Conservation (phyloP, 805 yeast species). For the Yarrowia sp. region DNA sequence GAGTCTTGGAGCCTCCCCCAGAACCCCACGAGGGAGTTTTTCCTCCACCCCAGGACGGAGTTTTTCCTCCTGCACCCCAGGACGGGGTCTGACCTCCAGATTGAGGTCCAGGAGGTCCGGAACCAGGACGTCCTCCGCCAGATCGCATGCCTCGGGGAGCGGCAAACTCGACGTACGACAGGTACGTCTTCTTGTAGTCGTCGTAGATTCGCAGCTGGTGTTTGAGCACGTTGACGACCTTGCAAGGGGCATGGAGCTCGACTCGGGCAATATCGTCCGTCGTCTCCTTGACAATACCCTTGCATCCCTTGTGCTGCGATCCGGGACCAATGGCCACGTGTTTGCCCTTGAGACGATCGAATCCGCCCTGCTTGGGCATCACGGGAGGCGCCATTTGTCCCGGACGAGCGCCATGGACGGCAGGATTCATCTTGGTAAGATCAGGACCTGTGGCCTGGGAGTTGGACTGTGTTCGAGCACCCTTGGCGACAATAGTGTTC, state of each 20-base stretch:
- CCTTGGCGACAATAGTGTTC: slow-evolving; percentile 84
- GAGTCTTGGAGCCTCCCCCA: slow-evolving; percentile 43
- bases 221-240: slow-evolving; percentile 84
- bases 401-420: slow-evolving; percentile 53
- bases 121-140: slow-evolving; percentile 44
- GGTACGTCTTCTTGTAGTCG: slow-evolving; percentile 57
- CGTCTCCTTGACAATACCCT: slow-evolving; percentile 92
- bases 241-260: slow-evolving; percentile 91
- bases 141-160: slow-evolving; percentile 51
- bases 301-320: slow-evolving; percentile 90
- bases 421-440: slow-evolving; percentile 87
- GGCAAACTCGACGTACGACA: slow-evolving; percentile 43
- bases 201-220: slow-evolving; percentile 76
- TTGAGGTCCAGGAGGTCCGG: slow-evolving; percentile 44
- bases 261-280: slow-evolving; percentile 91
- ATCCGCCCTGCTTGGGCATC: slow-evolving; percentile 66
- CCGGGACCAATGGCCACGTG: slow-evolving; percentile 86
- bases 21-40: slow-evolving; percentile 46
- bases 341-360: slow-evolving; percentile 82
- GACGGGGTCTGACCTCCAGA: slow-evolving; percentile 46
- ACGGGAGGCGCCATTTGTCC: slow-evolving; percentile 65
- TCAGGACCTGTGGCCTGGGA: slow-evolving; percentile 42
- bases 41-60: slow-evolving; percentile 39
- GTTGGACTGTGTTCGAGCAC: slow-evolving; percentile 62
- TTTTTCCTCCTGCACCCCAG: slow-evolving; percentile 48